Evolutionary conservation across 768 basidiomycete species (phyloP).

Genomic region (Phlegmacium glaucopus): DNA sequence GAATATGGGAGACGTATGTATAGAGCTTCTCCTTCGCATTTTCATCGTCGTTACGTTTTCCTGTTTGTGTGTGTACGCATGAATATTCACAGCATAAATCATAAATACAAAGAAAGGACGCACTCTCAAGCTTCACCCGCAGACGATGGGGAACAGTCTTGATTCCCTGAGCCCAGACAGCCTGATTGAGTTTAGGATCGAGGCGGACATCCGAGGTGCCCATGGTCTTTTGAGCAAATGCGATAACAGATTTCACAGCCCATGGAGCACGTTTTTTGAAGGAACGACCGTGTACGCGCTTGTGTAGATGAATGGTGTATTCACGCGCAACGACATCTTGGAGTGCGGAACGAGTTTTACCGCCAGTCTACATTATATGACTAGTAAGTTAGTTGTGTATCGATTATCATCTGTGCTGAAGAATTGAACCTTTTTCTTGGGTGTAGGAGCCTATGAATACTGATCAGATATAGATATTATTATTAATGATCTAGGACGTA

Average conservation of each 20-base stretch:
- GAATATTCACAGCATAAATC: constrained; percentile 2
- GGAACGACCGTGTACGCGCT: constrained; percentile 84
- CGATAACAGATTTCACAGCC: constrained; percentile 92
- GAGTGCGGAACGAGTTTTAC: constrained; percentile 94
- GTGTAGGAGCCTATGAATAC: constrained; percentile 40
- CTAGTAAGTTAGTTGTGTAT: constrained; percentile 2
- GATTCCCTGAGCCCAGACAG: constrained; percentile 90
- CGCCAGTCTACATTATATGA: constrained; percentile 49
- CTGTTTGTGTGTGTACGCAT: constrained; percentile 33
- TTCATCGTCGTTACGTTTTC: constrained; percentile 99
- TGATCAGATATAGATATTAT: constrained; percentile 3
- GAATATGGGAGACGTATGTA: constrained; percentile 84
- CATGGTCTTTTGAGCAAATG: constrained; percentile 93
- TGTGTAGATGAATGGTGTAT: constrained; percentile 98
- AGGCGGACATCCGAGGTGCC: constrained; percentile 91
- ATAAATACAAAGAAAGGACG: constrained; percentile 9
- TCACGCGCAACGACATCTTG: constrained; percentile 98
- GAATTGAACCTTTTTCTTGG: constrained; percentile 54
- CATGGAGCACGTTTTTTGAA: constrained; percentile 98
- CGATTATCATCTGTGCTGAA: constrained; percentile 1
- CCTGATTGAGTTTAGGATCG: constrained; percentile 96
- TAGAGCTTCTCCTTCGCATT: constrained; percentile 97
- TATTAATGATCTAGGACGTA: constrained; percentile 28
- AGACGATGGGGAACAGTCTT: constrained; percentile 91
- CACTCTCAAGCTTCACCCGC: constrained; percentile 92